phyloP scores from a whole-genome alignment of 2,329 filamentous ascomycete genomes.

The Neocatenulostroma microsporum region DNA sequence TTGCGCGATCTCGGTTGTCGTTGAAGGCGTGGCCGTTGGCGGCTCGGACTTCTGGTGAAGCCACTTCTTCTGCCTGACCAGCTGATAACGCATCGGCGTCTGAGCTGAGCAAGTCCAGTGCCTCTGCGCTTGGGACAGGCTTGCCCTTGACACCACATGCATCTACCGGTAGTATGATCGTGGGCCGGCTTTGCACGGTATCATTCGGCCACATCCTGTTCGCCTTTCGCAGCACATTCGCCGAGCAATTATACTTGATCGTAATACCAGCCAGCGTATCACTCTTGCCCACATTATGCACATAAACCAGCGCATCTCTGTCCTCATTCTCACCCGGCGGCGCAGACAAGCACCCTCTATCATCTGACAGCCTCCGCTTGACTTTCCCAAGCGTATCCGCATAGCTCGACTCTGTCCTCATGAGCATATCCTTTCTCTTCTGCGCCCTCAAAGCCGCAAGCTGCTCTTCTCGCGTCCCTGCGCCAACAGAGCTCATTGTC shows the following conservation, averaged over 20 bases:
- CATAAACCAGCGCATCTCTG: conserved; percentile 75
- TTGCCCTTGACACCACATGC: conserved; percentile 77
- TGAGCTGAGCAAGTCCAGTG: conserved; percentile 24
- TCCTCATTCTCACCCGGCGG: conserved; percentile 52
- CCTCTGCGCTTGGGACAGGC: conserved; percentile 35
- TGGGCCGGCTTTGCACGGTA: conserved; percentile 74
- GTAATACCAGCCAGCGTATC: conserved; percentile 90
- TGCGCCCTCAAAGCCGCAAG: conserved; percentile 41
- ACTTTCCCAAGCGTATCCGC: conserved; percentile 41
- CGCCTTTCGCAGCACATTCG: conserved; percentile 72
- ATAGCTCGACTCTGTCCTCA: conserved; percentile 30
- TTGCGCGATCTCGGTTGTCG: conserved; percentile 31
- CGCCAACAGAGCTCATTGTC: conserved; percentile 33
- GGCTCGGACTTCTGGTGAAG: conserved; percentile 25
- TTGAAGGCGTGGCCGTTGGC: conserved; percentile 15
- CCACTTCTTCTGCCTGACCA: conserved; percentile 31
- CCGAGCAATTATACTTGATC: conserved; percentile 79
- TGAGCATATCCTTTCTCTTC: conserved; percentile 43
- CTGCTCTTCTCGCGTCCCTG: conserved; percentile 40
- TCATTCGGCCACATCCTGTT: conserved; percentile 96
- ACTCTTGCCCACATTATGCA: conserved; percentile 72
- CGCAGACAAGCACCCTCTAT: conserved; percentile 41
- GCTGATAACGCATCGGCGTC: conserved; percentile 25
- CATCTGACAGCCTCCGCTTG: conserved; percentile 64
- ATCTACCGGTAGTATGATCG: conserved; percentile 78